These are phyloP conservation scores for Cairneyella variabilis DNA, from an alignment of 495 filamentous ascomycete species.

Conservation along the genomic window DNA sequence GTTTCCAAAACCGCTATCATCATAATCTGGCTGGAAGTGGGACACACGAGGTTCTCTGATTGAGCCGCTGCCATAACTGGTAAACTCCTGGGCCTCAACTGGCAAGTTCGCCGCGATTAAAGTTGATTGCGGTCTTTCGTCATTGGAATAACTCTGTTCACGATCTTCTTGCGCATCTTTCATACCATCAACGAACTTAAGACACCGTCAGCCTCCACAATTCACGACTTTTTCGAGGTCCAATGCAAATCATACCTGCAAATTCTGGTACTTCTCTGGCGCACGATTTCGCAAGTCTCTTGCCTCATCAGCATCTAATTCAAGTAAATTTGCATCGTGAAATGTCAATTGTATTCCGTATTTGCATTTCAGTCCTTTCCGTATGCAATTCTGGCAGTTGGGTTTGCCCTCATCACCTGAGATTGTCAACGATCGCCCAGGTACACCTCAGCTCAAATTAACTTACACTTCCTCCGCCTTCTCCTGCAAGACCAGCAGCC, in stretches of 20 bases:
- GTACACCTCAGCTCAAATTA: neutral
- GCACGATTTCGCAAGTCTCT: neutral
- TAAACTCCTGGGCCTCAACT: too few relatives aligned
- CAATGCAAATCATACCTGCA: neutral
- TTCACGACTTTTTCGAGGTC: neutral
- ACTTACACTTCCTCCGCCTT: slow-evolving; percentile 3
- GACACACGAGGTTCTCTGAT: too few relatives aligned
- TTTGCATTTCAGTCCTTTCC: neutral
- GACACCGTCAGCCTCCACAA: neutral
- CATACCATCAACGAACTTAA: slow-evolving; percentile 9
- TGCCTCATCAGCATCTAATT: neutral
- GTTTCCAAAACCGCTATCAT: too few relatives aligned
- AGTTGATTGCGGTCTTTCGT: neutral
- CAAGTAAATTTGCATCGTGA: slow-evolving; percentile 1
- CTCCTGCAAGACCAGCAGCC: slow-evolving; percentile 7
- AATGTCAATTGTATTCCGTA: slow-evolving; percentile 7
- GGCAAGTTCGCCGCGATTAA: neutral
- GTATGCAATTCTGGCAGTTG: slow-evolving; percentile 8
- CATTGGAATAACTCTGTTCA: neutral
- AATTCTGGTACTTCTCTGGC: neutral
- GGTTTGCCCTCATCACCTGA: slow-evolving; percentile 7
- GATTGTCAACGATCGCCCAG: neutral
- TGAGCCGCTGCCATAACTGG: too few relatives aligned
- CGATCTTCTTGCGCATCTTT: neutral
- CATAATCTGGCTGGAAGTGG: too few relatives aligned